phyloP scores from a whole-genome alignment of 2,329 filamentous ascomycete genomes.

The Rhynchosporium graminicola region DNA sequence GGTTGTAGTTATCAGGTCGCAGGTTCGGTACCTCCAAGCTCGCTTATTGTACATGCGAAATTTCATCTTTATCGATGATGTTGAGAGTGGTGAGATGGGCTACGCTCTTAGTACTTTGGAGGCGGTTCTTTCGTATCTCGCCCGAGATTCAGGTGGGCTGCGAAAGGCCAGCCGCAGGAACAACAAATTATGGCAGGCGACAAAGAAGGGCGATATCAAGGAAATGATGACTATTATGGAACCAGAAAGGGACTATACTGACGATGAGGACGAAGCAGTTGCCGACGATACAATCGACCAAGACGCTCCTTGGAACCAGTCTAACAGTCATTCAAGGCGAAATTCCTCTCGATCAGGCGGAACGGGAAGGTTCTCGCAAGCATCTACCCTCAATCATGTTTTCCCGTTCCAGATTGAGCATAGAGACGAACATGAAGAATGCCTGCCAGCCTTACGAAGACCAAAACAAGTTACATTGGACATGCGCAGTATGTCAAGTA shows the following conservation, averaged over 20 bases:
- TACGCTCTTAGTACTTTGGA: constrained; percentile 96
- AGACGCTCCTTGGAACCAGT: constrained; percentile 37
- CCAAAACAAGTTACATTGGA: constrained; percentile 78
- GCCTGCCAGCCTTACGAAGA: constrained; percentile 34
- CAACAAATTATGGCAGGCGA: constrained; percentile 83
- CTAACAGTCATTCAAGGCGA: constrained; percentile 32
- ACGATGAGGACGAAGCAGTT: constrained; percentile 42
- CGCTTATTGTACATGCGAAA: constrained; percentile 92
- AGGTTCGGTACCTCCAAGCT: constrained; percentile 84
- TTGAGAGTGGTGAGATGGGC: constrained; percentile 93
- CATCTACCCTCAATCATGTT: constrained; percentile 68
- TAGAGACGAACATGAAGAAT: constrained; percentile 45
- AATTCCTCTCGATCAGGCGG: constrained; percentile 31
- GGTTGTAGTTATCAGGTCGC: constrained; percentile 88
- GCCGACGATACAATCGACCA: constrained; percentile 51
- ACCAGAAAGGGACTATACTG: constrained; percentile 49
- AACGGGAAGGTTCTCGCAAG: constrained; percentile 34
- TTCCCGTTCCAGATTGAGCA: constrained; percentile 80
- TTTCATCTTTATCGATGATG: constrained; percentile 97
- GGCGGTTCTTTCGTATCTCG: constrained; percentile 86
- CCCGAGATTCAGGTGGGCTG: constrained; percentile 77
- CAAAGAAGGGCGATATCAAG: constrained; percentile 72
- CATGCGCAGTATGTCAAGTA: constrained; percentile 81
- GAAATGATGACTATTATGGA: constrained; percentile 80
- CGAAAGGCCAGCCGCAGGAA: constrained; percentile 85